Conservation (phyloP, 208 protist genomes). For the Trypanosoma boissoni region DNA sequence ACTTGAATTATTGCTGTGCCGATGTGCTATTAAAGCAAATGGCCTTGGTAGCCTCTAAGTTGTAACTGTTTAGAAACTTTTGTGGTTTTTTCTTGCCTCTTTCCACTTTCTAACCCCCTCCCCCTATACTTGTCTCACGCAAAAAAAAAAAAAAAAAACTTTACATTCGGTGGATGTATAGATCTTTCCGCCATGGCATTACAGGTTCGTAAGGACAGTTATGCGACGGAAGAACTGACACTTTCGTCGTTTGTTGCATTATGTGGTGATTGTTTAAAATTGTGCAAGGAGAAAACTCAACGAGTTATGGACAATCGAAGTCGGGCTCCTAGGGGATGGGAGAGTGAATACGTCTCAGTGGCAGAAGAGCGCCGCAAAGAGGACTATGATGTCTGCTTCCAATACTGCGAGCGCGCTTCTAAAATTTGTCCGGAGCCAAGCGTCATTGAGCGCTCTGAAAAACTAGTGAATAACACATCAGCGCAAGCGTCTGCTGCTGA, state of each 20-base stretch:
- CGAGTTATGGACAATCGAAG: slow-evolving; percentile 57
- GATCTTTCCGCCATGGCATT: slow-evolving; percentile 15
- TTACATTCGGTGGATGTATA: not conserved
- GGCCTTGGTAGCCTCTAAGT: no score
- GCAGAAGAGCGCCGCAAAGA: slow-evolving; percentile 49
- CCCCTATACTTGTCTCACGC: slow-evolving; percentile 1
- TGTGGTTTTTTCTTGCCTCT: not conserved
- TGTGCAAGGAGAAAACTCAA: slow-evolving; percentile 54
- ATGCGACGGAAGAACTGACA: slow-evolving; percentile 35
- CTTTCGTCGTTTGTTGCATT: slow-evolving; percentile 53
- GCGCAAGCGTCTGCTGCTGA: not conserved
- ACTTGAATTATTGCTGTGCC: not conserved
- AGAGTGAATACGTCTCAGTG: slow-evolving; percentile 42
- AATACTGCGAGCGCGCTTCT: slow-evolving; percentile 36
- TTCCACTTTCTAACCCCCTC: slow-evolving; percentile 1
- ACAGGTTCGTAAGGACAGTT: slow-evolving; percentile 26
- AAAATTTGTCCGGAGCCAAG: slow-evolving; percentile 34
- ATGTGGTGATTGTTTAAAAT: slow-evolving; percentile 51
- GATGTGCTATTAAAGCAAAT: not conserved
- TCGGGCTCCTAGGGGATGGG: slow-evolving; percentile 63
- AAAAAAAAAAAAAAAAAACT: slow-evolving; percentile 5
- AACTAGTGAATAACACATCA: slow-evolving; percentile 20
- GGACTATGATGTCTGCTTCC: slow-evolving; percentile 48
- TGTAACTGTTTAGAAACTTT: not conserved
- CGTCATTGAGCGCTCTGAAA: slow-evolving; percentile 36